Evolutionary conservation across 768 basidiomycete species (phyloP), one percentile per base, ranked within the genome.

Genomic region (Lactarius sanguifluus): DNA sequence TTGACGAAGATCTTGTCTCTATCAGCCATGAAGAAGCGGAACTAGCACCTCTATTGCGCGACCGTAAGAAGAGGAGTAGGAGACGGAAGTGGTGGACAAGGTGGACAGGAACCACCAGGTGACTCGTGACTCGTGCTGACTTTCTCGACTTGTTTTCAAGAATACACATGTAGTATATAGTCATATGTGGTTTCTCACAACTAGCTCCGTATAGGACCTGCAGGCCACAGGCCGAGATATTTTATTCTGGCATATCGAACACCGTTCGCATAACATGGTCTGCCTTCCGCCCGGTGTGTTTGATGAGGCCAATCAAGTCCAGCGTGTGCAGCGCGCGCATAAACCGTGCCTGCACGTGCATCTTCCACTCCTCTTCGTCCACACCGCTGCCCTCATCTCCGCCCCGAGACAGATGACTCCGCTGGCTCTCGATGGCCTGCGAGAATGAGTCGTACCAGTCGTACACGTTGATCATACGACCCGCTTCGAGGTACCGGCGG

Each of bases 381-480:
- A 79, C 77, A 23, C 71, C 72, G 13, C 75, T 73, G 54, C 66
- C 74, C 61, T 72, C 64, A 1, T 1, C 60, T 9, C 59, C 36
- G 34, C 64, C 45, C 30, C 20, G 18, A 45, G 54, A 61, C 60
- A 72, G 61, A 12, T 72, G 72, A 65, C 68, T 64, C 20, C 76
- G 75, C 76, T 90, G 90, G 1, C 77, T 77, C 73, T 91, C 90
- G 61, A 94, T 75, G 38, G 84, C 88, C 25, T 80, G 75, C 38
- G 83, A 81, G 74, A 94, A 95, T 28, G 88, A 83, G 70, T 91
- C 87, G 72, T 86, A 93, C 93, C 92, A 94, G 75, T 95, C 93
- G 73, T 90, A 93, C 2, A 92, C 82, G 72, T 94, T 94, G 76
- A 94, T 85, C 84, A 90, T 83, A 77, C 83, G 87, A 55, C 90